Conservation (phyloP, 768 basidiomycete species). For the Rhizopogon vesiculosus region DNA sequence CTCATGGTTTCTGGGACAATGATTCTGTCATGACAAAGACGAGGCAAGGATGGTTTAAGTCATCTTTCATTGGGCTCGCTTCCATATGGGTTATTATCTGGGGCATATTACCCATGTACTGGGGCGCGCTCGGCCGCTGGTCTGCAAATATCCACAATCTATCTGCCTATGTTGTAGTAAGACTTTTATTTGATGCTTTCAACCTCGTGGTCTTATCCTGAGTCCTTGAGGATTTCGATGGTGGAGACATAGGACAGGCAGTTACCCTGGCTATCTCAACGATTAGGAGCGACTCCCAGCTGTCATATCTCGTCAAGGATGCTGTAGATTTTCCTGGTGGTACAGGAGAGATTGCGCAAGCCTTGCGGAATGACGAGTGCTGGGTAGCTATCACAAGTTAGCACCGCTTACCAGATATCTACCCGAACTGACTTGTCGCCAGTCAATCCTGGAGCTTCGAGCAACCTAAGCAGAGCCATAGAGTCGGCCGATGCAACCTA, state of each 20-base stretch:
- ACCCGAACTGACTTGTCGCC: neutral
- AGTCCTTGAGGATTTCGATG: conserved; percentile 52
- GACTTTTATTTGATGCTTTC: conserved; percentile 14
- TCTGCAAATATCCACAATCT: conserved; percentile 30
- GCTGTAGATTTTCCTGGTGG: conserved; percentile 42
- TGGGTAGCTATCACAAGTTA: conserved; percentile 47
- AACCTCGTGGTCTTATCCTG: neutral
- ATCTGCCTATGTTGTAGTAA: conserved; percentile 53
- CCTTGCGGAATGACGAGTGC: conserved; percentile 42
- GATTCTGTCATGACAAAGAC: conserved; percentile 20
- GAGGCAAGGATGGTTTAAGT: conserved; percentile 37
- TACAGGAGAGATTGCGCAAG: conserved; percentile 32
- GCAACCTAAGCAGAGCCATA: conserved; percentile 33
- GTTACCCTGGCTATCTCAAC: conserved; percentile 36
- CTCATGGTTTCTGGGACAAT: conserved; percentile 21
- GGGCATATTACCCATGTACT: conserved; percentile 51
- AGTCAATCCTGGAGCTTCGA: conserved; percentile 41
- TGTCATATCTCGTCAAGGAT: conserved; percentile 42
- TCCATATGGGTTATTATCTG: conserved; percentile 41
- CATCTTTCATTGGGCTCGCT: conserved; percentile 32
- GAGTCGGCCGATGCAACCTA: conserved; percentile 37
- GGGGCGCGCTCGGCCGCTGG: conserved; percentile 50
- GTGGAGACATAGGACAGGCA: conserved; percentile 41
- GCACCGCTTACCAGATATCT: conserved; percentile 27
- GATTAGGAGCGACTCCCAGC: conserved; percentile 23